phyloP scores from a whole-genome alignment of 495 filamentous ascomycete genomes.

The Daldinia decipiens region DNA sequence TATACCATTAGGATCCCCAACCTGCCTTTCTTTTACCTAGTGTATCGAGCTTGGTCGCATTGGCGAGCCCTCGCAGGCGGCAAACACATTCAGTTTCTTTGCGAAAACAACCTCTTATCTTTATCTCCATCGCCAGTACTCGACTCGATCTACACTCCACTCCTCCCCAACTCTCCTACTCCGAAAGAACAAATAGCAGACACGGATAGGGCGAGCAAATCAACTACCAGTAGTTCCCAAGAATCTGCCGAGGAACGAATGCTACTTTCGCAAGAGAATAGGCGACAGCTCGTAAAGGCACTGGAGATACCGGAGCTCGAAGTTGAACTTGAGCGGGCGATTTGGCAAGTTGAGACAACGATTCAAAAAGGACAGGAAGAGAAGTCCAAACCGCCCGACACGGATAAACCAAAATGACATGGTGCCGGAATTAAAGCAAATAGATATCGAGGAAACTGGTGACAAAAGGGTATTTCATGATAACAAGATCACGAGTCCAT shows the following conservation, averaged over 20 bases:
- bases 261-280: slow-evolving; percentile 68
- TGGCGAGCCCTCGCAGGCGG: slow-evolving; percentile 83
- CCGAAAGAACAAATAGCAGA: slow-evolving; percentile 33
- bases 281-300: slow-evolving; percentile 71
- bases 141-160: slow-evolving; percentile 73
- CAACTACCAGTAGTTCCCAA: slow-evolving; percentile 6
- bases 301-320: slow-evolving; percentile 84
- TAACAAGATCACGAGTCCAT: slow-evolving; percentile 22
- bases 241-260: slow-evolving; percentile 59
- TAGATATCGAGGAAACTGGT: background rate
- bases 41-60: slow-evolving; percentile 78
- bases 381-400: slow-evolving; percentile 30
- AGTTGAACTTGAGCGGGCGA: slow-evolving; percentile 88
- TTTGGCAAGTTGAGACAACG: slow-evolving; percentile 82
- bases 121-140: slow-evolving; percentile 70
- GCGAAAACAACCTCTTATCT: slow-evolving; percentile 74
- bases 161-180: slow-evolving; percentile 2
- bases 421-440: background rate
- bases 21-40: slow-evolving; percentile 96
- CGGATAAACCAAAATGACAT: slow-evolving; percentile 19
- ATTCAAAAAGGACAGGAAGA: slow-evolving; percentile 63
- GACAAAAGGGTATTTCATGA: slow-evolving; percentile 24
- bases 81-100: slow-evolving; percentile 82
- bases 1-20: slow-evolving; percentile 76
- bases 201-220: slow-evolving; percentile 34